phyloP scores from a whole-genome alignment of 1,284 basidiomycete species.

The Apiotrichum brassicae region DNA sequence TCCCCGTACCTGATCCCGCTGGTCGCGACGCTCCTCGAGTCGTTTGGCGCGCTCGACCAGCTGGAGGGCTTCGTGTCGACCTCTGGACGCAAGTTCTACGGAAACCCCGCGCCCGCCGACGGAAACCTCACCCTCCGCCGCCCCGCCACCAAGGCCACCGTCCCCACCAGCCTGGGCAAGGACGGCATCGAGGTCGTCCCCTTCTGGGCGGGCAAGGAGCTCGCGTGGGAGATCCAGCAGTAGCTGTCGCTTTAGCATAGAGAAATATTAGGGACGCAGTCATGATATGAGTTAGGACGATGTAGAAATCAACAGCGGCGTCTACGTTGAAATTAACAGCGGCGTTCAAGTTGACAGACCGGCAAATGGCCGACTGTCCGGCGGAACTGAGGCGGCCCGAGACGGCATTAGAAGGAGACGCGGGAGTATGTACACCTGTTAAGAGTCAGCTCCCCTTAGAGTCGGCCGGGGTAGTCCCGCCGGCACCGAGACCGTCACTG shows the following conservation, averaged over 20 bases:
- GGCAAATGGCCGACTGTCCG: too few species aligned
- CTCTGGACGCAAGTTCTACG: constrained; percentile 76
- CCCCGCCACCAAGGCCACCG: constrained; percentile 38
- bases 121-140: constrained; percentile 46
- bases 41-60: constrained; percentile 73
- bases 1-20: constrained; percentile 83
- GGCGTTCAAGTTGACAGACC: too few species aligned
- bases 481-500: too few species aligned
- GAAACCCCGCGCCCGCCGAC: constrained; percentile 44
- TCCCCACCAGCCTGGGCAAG: constrained; percentile 51
- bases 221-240: constrained; percentile 70
- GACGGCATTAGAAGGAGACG: too few species aligned
- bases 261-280: too few species aligned
- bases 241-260: too few species aligned
- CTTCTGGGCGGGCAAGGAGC: constrained; percentile 81
- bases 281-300: too few species aligned
- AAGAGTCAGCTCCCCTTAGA: too few species aligned
- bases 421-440: too few species aligned
- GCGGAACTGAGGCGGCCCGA: too few species aligned
- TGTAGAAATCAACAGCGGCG: not conserved
- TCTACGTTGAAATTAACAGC: too few species aligned
- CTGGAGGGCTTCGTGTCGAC: constrained; percentile 70
- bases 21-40: constrained; percentile 69
- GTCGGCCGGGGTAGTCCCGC: too few species aligned
- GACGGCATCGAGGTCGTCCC: constrained; percentile 65